A percentile compares a stretch with the other conserved stretches of the same genome.
Conservation (phyloP, 1,284 basidiomycete species). For the Austroboletus niveus region DNA sequence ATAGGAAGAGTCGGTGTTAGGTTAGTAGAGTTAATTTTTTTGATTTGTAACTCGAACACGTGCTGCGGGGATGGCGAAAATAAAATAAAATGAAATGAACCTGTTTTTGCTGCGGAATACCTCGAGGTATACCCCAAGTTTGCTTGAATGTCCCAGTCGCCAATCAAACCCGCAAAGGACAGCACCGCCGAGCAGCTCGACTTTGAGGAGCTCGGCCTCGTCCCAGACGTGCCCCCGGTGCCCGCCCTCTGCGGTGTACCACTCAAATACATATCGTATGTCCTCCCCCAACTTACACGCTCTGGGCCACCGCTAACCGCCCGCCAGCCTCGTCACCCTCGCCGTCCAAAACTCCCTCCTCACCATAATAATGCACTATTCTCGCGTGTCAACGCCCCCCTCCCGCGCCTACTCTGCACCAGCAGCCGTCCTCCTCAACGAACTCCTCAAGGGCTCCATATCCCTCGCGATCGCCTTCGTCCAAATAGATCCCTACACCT, state of each 20-base stretch:
- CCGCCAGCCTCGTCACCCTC: constrained; percentile 77
- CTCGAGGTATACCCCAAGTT: constrained; percentile 21
- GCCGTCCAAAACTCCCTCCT: constrained; percentile 91
- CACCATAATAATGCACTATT: constrained; percentile 94
- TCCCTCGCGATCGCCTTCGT: constrained; percentile 62
- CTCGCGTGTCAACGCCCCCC: constrained; percentile 78
- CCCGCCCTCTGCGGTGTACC: constrained; percentile 69
- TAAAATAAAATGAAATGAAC: constrained; percentile 20
- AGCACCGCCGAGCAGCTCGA: constrained; percentile 39
- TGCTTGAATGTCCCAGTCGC: constrained; percentile 25
- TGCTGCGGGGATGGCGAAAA: constrained; percentile 27
- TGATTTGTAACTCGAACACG: neutral
- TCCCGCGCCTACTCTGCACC: constrained; percentile 85
- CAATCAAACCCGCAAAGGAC: constrained; percentile 26
- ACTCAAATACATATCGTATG: constrained; percentile 80
- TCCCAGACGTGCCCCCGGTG: constrained; percentile 37
- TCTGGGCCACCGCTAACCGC: neutral
- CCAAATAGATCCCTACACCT: constrained; percentile 38
- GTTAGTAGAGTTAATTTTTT: neutral
- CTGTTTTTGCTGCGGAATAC: constrained; percentile 11
- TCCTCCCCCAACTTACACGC: constrained; percentile 31
- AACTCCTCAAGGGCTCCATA: constrained; percentile 88
- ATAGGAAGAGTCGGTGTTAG: constrained; percentile 50
- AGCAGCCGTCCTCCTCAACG: constrained; percentile 89
- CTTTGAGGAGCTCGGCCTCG: constrained; percentile 51